Evolutionary conservation across 345 rosid genomes (phyloP), one percentile per base, ranked within the genome.

Genomic region (Ceriops tagal): DNA sequence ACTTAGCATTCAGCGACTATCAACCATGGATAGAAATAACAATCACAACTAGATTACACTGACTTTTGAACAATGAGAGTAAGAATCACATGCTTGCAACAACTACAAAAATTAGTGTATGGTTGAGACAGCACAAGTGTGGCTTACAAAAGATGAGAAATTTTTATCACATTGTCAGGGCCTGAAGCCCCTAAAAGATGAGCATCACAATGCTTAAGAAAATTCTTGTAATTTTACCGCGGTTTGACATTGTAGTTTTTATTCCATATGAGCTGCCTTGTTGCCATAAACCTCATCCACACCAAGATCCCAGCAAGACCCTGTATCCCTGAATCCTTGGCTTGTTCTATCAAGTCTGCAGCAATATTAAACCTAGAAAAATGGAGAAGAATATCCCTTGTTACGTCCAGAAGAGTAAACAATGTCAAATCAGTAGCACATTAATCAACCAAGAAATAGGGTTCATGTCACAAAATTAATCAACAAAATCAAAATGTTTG

Each of bases 281-380:
- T 89, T 61, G 99, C 98, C 99, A 95, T 95, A 82, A 92, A 95
- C 84, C 99, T 88, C 97, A 92, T 88, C 99, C 99, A 95, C 57
- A 90, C 99, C 77, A 95, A 88, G 71, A 95, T 85, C 72, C 91
- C 99, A 10, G 96, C 92, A 53, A 95, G 73, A 66, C 97, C 98
- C 78, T 86, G 73, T 62, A 85, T 86, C 46, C 97, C 98, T 61
- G 88, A 84, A 81, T 78, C 62, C 84, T 83, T 86, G 68, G 97
- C 93, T 81, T 90, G 82, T 62, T 87, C 84, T 61, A 89, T 78
- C 75, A 95, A 84, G 81, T 95, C 98, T 65, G 97, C 87, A 9
- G 96, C 99, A 69, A 95, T 95, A 71, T 95, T 95, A 83, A 95
- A 95, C 77, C 99, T 95, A 72, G 53, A 65, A 66, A 61, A 64